Conservation (phyloP, 129 eudicot genomes). For the Saposhnikovia divaricata region DNA sequence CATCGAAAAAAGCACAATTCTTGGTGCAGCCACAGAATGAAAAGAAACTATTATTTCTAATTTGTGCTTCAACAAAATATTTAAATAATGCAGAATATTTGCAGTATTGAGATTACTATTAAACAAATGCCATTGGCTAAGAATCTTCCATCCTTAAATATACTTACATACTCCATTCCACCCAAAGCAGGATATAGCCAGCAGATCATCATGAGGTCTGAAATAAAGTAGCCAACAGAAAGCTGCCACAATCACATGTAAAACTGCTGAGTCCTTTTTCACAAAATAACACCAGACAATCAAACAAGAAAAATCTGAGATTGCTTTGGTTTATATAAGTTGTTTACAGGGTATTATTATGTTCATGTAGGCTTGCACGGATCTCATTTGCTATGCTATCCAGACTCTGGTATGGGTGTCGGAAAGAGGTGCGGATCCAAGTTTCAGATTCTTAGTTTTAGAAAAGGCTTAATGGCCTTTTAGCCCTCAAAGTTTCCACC, state of each 20-base stretch:
- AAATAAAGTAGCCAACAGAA: conserved; percentile 84
- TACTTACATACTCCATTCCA: conserved; percentile 93
- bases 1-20: not conserved
- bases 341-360: not conserved
- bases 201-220: conserved; percentile 83
- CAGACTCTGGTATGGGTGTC: too few relatives aligned
- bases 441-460: too few relatives aligned
- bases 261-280: not conserved
- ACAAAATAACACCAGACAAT: not conserved
- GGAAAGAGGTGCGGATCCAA: too few relatives aligned
- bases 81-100: not conserved
- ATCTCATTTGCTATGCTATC: not conserved
- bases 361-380: not conserved
- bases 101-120: not conserved
- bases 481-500: too few relatives aligned
- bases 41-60: not conserved
- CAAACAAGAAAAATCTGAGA: not conserved
- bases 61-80: not conserved
- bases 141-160: conserved; percentile 2
- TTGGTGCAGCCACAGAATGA: not conserved
- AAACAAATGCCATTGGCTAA: conserved; percentile 7
- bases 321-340: not conserved
- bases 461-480: too few relatives aligned
- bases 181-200: conserved; percentile 96
- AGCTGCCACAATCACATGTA: conserved; percentile 48